A percentile compares a stretch with the other conserved stretches of the same genome.
These are phyloP conservation scores for Scopulariopsis brevicaulis DNA, from an alignment of 2,329 filamentous ascomycete genomes.

Conservation along the genomic window DNA sequence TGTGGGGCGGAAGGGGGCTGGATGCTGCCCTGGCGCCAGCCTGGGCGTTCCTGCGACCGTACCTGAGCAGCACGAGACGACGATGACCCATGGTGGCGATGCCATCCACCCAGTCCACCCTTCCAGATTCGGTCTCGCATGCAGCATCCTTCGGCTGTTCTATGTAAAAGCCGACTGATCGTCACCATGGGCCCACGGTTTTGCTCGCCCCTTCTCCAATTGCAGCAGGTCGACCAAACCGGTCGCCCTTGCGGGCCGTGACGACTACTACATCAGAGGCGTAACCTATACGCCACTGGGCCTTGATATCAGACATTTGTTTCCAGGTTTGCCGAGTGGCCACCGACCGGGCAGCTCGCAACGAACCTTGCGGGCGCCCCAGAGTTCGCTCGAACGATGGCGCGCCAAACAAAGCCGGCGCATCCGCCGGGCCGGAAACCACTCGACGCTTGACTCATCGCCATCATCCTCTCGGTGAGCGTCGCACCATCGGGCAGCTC, in stretches of 20 bases:
- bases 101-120: not conserved
- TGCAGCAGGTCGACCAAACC: not conserved
- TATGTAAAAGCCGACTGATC: not conserved
- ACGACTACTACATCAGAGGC: not conserved
- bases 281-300: not conserved
- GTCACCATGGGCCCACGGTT: not conserved
- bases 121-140: not conserved
- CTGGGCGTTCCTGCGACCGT: not conserved
- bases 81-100: not conserved
- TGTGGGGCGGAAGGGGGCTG: not conserved
- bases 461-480: not conserved
- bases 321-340: not conserved
- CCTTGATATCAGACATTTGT: not conserved
- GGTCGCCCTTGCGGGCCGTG: not conserved
- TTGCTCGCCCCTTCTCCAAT: not conserved
- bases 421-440: not conserved
- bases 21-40: not conserved
- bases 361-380: not conserved
- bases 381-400: not conserved
- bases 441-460: not conserved
- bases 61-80: not conserved
- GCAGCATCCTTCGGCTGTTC: not conserved
- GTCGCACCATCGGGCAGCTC: not conserved
- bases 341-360: not conserved
- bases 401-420: not conserved